These are phyloP conservation scores for Pseudopithomyces chartarum DNA, from an alignment of 2,329 filamentous ascomycete species.

Conservation along the genomic window DNA sequence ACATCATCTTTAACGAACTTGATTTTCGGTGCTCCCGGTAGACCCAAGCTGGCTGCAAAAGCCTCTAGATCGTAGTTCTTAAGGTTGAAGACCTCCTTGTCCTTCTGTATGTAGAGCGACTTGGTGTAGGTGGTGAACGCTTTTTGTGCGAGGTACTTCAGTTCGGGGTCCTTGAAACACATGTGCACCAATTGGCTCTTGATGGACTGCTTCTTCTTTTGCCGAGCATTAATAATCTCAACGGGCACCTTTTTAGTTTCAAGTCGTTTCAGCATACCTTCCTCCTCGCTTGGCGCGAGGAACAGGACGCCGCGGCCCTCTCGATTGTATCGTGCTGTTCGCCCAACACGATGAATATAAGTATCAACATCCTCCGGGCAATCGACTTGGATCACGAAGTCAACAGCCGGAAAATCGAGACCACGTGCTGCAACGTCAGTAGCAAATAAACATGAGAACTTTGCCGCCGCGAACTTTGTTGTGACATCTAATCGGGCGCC, in stretches of 20 bases:
- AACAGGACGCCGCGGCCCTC: slow-evolving; percentile 89
- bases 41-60: slow-evolving; percentile 81
- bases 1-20: slow-evolving; percentile 85
- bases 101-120: slow-evolving; percentile 84
- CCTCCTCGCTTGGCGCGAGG: slow-evolving; percentile 88
- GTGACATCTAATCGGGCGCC: slow-evolving; percentile 86
- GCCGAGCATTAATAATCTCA: slow-evolving; percentile 80
- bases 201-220: slow-evolving; percentile 88
- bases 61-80: slow-evolving; percentile 83
- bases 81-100: slow-evolving; percentile 89
- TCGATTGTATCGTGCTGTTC: slow-evolving; percentile 91
- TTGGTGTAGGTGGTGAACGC: slow-evolving; percentile 90
- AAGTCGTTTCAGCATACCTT: slow-evolving; percentile 84
- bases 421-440: slow-evolving; percentile 95
- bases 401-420: slow-evolving; percentile 93
- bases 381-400: slow-evolving; percentile 99
- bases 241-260: slow-evolving; percentile 90
- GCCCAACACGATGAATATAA: slow-evolving; percentile 94
- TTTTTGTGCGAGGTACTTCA: slow-evolving; percentile 96
- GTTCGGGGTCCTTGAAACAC: slow-evolving; percentile 91
- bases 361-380: slow-evolving; percentile 96
- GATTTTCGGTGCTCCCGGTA: slow-evolving; percentile 90
- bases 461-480: slow-evolving; percentile 76
- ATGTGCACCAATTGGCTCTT: slow-evolving; percentile 86
- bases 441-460: slow-evolving; percentile 87